Evolutionary conservation across 2,329 filamentous ascomycete genomes (phyloP).

Genomic region (Diaporthe aspalathi): DNA sequence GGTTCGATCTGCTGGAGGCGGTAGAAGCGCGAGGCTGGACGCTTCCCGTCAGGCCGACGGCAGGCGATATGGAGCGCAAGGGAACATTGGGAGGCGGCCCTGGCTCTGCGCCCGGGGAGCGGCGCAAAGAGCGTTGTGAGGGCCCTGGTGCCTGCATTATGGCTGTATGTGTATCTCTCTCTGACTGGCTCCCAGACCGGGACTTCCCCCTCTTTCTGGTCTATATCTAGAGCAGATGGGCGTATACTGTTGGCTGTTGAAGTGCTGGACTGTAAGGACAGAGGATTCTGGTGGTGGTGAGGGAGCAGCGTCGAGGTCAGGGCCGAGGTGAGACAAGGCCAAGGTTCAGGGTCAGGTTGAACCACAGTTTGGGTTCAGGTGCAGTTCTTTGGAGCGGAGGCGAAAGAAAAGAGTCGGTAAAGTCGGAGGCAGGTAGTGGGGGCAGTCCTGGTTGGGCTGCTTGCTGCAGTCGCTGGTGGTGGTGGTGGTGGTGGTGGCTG

Average conservation of each 20-base stretch:
- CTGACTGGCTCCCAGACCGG: conserved; percentile 2
- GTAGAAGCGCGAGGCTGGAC: conserved; percentile 72
- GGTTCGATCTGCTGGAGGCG: conserved; percentile 69
- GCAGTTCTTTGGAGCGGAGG: conserved; percentile 25
- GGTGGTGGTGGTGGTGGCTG: not conserved
- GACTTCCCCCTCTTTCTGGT: conserved; percentile 23
- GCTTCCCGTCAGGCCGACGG: conserved; percentile 55
- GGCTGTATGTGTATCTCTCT: conserved; percentile 3
- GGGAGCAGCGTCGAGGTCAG: conserved; percentile 21
- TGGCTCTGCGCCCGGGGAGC: conserved; percentile 72
- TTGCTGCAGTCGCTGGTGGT: not conserved
- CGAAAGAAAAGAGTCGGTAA: conserved; percentile 32
- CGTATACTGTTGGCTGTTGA: not conserved
- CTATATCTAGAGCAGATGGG: not conserved
- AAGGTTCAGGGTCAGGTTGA: conserved; percentile 14
- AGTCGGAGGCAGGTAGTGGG: conserved; percentile 31
- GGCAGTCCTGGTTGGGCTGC: conserved; percentile 7
- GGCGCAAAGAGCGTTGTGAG: conserved; percentile 67
- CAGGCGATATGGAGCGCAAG: conserved; percentile 70
- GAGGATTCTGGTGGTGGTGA: not conserved
- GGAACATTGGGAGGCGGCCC: conserved; percentile 68
- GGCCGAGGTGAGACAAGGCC: conserved; percentile 26
- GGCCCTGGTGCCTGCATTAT: conserved; percentile 64
- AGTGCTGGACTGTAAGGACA: conserved; percentile 10
- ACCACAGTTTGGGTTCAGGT: conserved; percentile 2